Evolutionary conservation across 768 basidiomycete species (phyloP), one percentile per base, ranked within the genome.

Genomic region (Tricholoma terreum): DNA sequence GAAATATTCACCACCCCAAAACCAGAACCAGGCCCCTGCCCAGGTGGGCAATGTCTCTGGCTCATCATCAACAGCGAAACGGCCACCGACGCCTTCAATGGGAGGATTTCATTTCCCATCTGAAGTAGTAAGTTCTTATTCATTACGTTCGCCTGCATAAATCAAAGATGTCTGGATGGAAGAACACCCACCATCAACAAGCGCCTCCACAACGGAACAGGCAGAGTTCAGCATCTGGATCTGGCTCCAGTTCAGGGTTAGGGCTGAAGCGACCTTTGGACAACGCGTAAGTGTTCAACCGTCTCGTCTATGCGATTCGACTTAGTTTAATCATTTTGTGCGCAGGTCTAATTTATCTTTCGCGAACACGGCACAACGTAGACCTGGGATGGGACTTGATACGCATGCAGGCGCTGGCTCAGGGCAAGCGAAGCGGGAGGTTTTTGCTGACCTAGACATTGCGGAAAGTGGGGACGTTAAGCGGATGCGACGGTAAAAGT

Each of bases 91-190:
- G 36, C 75, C 74, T 21, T 74, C 80, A 2, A 69, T 75, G 57
- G 82, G 82, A 24, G 80, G 80, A 1, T 84, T 80, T 61, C 73
- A 80, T 62, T 78, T 79, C 55, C 78, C 80, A 0, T 68, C 77
- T 50, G 79, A 76, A 21, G 67, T 75, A 69, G 83, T 82, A 61
- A 7, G 75, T 68, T 31, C 42, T 54, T 8, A 45, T 36, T 42
- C 10, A 17, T 50, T 52, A 4, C 35, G 10, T 36, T 31, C 12
- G 22, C 42, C n/a, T n/a, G n/a, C n/a, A n/a, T n/a, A n/a, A n/a
- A n/a, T n/a, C n/a, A n/a, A 22, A 1, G 22, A 22, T 24, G 43
- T 45, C 11, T 24, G 22, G 6, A 11, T 45, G 43, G 11, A 24
- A 67, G 67, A 63, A 67, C 55, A 61, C 62, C 35, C 48, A 61